Base-by-base conservation (phyloP, 1,139 yeast genomes). In the Lodderomyces margitis region DNA sequence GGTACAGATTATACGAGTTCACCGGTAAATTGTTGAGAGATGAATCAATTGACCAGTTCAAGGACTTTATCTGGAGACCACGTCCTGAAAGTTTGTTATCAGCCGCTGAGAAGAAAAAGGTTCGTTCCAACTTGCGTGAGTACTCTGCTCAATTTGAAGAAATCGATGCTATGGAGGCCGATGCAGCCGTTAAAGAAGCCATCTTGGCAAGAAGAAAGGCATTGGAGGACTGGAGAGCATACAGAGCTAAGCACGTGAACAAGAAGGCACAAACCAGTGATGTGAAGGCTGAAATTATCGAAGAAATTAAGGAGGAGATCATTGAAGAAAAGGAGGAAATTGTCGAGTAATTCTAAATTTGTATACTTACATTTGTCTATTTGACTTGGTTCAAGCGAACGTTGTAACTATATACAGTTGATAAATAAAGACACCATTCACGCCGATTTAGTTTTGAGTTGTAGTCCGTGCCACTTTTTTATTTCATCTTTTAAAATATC, bases 61-160 rank as follows among this genome's bases (percentile, higher is more conserved):
- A 83, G 68, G 91, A 87, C 50, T 86, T 92, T 57, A 74, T 82
- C 48, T 94, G 99, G 99, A 86, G 99, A 75, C 98, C 98, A 54
- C 83, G 98, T 68, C 98, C 98, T 40, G 81, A 78, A 16, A 75
- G 91, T 4, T 68, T 83, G 49, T 79, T 94, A 59, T 71, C 83
- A 46, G 81, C 83, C 56, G 83, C 81, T 52, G 95, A 88, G 61
- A 78, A 80, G 73, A 87, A 88, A 84, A 84, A 84, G 75, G 89
- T 92, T 50, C 80, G 89, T 71, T 85, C 87, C 83, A 84, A 86
- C 69, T 73, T 92, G 71, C 82, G 85, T 62, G 92, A 87, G 64
- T 88, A 87, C 76, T 77, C 91, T 55, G 92, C 94, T 33, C 91
- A 87, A 66, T 94, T 91, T 68, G 98, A 92, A 55, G 96, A 91